These are phyloP conservation scores for Bothriochloa decipiens DNA, from an alignment of 176 grass and related monocot genomes.

Conservation along the genomic window DNA sequence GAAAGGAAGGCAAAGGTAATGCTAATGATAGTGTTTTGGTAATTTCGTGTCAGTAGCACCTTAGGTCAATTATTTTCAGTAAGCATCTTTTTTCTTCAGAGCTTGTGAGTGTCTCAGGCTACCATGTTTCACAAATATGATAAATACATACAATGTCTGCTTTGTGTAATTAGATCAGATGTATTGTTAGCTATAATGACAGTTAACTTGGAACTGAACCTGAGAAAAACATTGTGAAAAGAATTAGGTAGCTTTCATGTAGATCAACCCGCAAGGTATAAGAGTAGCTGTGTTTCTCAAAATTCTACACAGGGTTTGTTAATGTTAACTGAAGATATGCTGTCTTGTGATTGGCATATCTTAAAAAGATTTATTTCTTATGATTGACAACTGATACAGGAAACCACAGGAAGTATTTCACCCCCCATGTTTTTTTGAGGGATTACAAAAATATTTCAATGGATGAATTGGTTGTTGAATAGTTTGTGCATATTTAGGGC, in stretches of 20 bases:
- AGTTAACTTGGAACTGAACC: background rate
- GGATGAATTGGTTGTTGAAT: background rate
- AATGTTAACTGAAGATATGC: background rate
- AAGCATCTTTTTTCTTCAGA: background rate
- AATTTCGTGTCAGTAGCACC: background rate
- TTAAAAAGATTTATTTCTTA: background rate
- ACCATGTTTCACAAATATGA: background rate
- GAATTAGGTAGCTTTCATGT: background rate
- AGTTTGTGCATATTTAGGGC: background rate
- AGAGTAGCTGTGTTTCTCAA: conserved; percentile 1
- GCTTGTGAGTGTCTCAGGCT: background rate
- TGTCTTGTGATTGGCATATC: background rate
- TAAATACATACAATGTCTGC: background rate
- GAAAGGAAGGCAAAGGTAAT: conserved; percentile 73
- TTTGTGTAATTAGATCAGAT: background rate
- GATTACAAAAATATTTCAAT: background rate
- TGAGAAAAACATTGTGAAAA: background rate
- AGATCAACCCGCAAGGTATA: background rate
- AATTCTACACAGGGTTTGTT: background rate
- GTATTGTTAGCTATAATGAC: background rate
- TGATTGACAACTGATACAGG: background rate
- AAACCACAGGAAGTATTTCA: background rate
- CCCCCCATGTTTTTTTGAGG: background rate
- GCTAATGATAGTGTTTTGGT: background rate
- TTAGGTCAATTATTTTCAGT: background rate